Evolutionary conservation across 768 basidiomycete species (phyloP).

Genomic region (Trametes maxima): DNA sequence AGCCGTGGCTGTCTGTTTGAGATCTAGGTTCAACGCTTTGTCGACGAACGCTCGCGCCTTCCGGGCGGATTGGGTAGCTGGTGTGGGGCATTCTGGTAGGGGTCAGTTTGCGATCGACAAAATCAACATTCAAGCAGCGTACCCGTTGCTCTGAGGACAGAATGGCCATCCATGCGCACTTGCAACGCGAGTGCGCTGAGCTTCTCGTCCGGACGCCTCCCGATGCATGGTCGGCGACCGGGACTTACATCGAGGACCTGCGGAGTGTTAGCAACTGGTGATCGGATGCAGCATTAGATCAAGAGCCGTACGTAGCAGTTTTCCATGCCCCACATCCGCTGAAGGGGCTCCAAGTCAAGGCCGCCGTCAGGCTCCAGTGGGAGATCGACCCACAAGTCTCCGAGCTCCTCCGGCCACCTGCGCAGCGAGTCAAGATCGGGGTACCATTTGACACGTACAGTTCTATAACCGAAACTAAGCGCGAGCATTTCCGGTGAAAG

Average conservation of each 20-base stretch:
- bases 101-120: too few relatives aligned
- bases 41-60: too few relatives aligned
- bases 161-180: constrained; percentile 2
- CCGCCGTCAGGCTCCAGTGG: not conserved
- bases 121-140: too few relatives aligned
- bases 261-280: not conserved
- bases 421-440: not conserved
- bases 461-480: not conserved
- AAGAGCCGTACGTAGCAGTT: constrained; percentile 16
- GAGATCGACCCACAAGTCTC: constrained; percentile 2
- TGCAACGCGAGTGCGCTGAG: constrained; percentile 1
- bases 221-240: not conserved
- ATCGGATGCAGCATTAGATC: not conserved
- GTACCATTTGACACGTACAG: constrained; percentile 14
- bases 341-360: constrained; percentile 11
- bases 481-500: too few relatives aligned
- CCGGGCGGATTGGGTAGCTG: too few relatives aligned
- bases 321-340: constrained; percentile 13
- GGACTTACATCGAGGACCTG: not conserved
- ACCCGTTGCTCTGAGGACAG: not conserved
- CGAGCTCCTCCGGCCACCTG: constrained; percentile 4
- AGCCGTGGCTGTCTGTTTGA: too few relatives aligned
- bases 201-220: not conserved
- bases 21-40: too few relatives aligned
- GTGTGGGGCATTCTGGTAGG: too few relatives aligned